Percentiles rank a stretch among this genome's conserved stretches.
Evolutionary conservation across 176 grass and related monocot genomes (phyloP).

Genomic region (Hsuehochloa calcarea): DNA sequence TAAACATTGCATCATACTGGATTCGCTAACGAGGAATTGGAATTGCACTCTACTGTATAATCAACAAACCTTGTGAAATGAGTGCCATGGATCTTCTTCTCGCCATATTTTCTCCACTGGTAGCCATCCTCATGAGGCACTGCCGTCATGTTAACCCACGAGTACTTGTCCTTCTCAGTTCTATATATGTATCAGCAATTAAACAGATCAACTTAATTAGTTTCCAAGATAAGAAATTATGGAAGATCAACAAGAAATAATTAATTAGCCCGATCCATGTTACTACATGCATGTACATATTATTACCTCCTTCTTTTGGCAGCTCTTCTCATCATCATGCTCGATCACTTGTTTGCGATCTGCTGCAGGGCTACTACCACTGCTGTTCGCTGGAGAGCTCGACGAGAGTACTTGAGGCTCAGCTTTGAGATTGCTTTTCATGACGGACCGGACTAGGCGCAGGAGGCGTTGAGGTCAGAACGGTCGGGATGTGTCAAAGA

Average conservation of each 20-base stretch:
- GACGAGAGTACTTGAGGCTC: background rate
- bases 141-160: background rate
- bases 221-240: no score
- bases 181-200: background rate
- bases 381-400: background rate
- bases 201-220: no score
- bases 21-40: no score
- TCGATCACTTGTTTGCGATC: background rate
- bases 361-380: no score
- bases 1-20: no score
- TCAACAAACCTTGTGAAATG: background rate
- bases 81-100: constrained; percentile 28
- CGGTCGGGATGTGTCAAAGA: no score
- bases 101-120: constrained; percentile 31
- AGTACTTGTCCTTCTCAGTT: background rate
- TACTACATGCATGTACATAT: background rate
- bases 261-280: no score
- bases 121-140: constrained; percentile 26
- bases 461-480: no score
- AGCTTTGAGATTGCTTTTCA: background rate
- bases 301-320: constrained; percentile 16
- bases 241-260: no score
- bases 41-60: no score
- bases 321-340: background rate
- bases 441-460: no score